Evolutionary conservation across 768 basidiomycete genomes (phyloP).

Genomic region (Suillus cothurnatus): DNA sequence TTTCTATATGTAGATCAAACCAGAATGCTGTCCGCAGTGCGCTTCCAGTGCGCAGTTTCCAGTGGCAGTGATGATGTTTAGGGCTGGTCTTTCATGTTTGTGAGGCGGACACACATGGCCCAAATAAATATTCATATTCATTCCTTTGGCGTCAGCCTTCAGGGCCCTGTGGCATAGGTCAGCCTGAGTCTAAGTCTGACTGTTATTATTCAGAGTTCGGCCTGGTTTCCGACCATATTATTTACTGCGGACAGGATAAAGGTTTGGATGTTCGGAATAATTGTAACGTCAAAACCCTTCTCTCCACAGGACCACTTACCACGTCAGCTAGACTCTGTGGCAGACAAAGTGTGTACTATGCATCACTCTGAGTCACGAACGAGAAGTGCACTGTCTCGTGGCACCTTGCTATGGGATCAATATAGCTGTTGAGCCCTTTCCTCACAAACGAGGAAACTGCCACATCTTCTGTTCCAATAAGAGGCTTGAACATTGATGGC

Average conservation of each 20-base stretch:
- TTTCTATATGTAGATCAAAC: too few relatives aligned
- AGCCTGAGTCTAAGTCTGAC: background rate
- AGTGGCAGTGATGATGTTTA: background rate
- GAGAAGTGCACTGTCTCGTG: background rate
- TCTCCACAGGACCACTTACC: background rate
- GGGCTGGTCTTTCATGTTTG: background rate
- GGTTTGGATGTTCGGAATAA: too few relatives aligned
- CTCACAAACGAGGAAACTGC: background rate
- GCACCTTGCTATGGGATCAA: background rate
- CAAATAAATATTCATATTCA: too few relatives aligned
- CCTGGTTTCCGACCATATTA: background rate
- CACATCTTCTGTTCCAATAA: background rate
- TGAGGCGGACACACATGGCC: too few relatives aligned
- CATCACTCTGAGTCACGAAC: background rate
- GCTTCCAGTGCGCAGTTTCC: background rate
- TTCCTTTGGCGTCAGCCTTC: too few relatives aligned
- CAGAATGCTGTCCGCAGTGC: too few relatives aligned
- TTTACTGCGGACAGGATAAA: background rate
- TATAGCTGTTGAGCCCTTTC: background rate
- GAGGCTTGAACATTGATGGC: background rate
- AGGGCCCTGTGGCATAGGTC: too few relatives aligned
- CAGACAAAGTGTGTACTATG: background rate
- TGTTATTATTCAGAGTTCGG: background rate
- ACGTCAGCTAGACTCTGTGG: background rate
- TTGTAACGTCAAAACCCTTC: background rate